A percentile compares a stretch with the other conserved stretches of the same genome.
Evolutionary conservation across 2,329 filamentous ascomycete species (phyloP).

Genomic region (Hypoxylon rubiginosum): DNA sequence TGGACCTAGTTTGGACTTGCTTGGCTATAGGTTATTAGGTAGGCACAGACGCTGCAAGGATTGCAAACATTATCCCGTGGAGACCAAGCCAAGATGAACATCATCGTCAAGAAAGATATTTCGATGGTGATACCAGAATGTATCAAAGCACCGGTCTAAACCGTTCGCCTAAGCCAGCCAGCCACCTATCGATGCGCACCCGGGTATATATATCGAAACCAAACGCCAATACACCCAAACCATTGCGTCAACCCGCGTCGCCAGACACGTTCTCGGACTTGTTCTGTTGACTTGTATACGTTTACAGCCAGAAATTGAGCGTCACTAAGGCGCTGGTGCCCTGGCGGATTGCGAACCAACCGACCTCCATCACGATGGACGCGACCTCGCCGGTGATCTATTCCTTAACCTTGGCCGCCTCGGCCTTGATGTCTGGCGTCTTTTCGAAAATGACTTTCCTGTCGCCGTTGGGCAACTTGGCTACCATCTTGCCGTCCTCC

Average conservation of each 20-base stretch:
- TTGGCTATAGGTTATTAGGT: neutral
- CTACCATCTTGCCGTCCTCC: constrained; percentile 24
- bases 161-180: neutral
- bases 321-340: constrained; percentile 32
- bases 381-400: constrained; percentile 49
- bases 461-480: constrained; percentile 18
- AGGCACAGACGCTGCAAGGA: no score
- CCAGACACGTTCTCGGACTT: neutral
- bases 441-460: constrained; percentile 47
- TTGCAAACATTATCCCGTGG: no score
- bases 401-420: constrained; percentile 46
- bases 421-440: constrained; percentile 40
- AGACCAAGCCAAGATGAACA: neutral
- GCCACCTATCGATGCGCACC: constrained; percentile 7
- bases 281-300: neutral
- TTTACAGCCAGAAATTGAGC: constrained; percentile 28
- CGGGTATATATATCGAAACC: constrained; percentile 23
- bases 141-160: constrained; percentile 4
- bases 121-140: constrained; percentile 15
- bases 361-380: constrained; percentile 41
- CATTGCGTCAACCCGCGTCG: neutral
- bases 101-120: constrained; percentile 22
- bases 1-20: neutral
- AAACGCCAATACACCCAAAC: constrained; percentile 21
- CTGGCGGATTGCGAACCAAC: constrained; percentile 38